phyloP scores from a whole-genome alignment of 2,329 filamentous ascomycete species.

The Whalleya microplaca region DNA sequence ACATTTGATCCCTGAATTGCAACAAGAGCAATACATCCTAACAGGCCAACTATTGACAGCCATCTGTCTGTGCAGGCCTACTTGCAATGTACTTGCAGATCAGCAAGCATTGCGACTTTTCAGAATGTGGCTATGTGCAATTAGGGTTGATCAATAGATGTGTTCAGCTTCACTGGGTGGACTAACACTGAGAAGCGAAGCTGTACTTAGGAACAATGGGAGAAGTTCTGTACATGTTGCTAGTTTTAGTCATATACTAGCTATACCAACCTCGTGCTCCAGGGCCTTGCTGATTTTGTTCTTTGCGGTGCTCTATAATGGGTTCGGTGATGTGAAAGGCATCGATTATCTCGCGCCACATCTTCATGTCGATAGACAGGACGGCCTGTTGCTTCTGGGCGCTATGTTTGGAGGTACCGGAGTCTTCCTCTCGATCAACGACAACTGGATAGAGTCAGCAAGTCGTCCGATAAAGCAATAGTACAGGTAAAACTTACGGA shows the following conservation, averaged over 20 bases:
- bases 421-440: conserved; percentile 50
- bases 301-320: conserved; percentile 82
- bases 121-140: neutral
- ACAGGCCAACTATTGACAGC: neutral
- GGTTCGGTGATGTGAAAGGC: conserved; percentile 76
- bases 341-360: conserved; percentile 78
- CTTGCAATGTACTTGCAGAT: neutral
- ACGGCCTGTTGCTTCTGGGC: conserved; percentile 81
- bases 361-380: conserved; percentile 82
- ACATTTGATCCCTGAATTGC: neutral
- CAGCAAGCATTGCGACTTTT: neutral
- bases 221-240: neutral
- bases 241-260: conserved; percentile 35
- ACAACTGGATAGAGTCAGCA: conserved; percentile 42
- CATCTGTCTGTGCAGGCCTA: neutral
- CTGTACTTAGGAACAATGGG: neutral
- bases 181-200: neutral
- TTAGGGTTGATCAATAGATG: neutral
- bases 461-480: conserved; percentile 9
- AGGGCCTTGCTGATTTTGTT: conserved; percentile 55
- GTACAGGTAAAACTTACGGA: conserved; percentile 63
- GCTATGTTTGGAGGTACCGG: conserved; percentile 50
- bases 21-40: neutral
- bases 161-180: neutral
- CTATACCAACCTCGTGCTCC: conserved; percentile 70